These are phyloP conservation scores for Scleromitrula shiraiana DNA, from an alignment of 2,329 filamentous ascomycete species.

Conservation along the genomic window DNA sequence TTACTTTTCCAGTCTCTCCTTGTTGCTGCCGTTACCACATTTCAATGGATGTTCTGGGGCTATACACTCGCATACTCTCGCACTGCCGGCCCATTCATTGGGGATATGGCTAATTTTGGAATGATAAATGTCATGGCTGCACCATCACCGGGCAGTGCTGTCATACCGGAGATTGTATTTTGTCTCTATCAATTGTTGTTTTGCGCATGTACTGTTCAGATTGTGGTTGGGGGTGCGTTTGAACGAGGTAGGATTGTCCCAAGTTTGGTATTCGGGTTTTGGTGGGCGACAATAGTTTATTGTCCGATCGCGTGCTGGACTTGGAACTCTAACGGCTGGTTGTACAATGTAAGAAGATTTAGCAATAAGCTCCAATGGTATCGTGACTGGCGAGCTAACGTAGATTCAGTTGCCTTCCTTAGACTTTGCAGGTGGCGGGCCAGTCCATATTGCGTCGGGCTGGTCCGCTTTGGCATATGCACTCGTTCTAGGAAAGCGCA, in stretches of 20 bases:
- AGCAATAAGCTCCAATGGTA: background rate
- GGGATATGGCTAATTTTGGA: slow-evolving; percentile 53
- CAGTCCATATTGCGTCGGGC: slow-evolving; percentile 56
- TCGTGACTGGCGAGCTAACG: no score
- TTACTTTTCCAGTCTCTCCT: slow-evolving; percentile 56
- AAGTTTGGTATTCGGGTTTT: slow-evolving; percentile 55
- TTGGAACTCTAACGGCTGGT: slow-evolving; percentile 60
- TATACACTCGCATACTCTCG: slow-evolving; percentile 55
- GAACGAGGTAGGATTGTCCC: slow-evolving; percentile 51
- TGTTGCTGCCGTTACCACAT: slow-evolving; percentile 45
- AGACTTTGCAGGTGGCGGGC: slow-evolving; percentile 37
- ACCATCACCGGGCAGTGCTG: slow-evolving; percentile 47
- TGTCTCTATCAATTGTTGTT: slow-evolving; percentile 60
- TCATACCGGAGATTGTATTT: slow-evolving; percentile 58
- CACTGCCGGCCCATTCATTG: slow-evolving; percentile 53
- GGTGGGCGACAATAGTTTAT: slow-evolving; percentile 58
- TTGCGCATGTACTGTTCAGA: slow-evolving; percentile 52
- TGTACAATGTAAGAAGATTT: slow-evolving; percentile 37
- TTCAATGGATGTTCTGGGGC: slow-evolving; percentile 56
- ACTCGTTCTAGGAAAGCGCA: slow-evolving; percentile 52
- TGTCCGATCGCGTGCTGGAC: slow-evolving; percentile 58
- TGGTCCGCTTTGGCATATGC: slow-evolving; percentile 58
- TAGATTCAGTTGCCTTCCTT: slow-evolving; percentile 33
- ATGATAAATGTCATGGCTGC: slow-evolving; percentile 52
- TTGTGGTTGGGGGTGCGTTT: slow-evolving; percentile 57